phyloP scores from a whole-genome alignment of 805 yeast genomes.

The Blastobotrys chiropterorum region DNA sequence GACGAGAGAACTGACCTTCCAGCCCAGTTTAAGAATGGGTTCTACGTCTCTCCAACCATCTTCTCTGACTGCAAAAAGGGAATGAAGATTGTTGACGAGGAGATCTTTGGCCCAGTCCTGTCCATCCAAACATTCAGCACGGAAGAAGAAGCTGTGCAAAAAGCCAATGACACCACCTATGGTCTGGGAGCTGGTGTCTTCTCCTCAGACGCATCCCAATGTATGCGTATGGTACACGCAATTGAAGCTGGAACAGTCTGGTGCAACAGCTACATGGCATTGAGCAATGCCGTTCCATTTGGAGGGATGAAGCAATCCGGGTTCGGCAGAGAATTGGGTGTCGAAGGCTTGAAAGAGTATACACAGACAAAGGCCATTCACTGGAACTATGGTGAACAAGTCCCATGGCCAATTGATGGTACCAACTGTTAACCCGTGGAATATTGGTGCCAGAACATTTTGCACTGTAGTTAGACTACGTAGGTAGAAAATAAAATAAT shows the following conservation, averaged over 20 bases:
- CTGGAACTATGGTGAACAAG: conserved; percentile 46
- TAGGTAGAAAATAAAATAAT: not conserved
- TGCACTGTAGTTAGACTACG: not conserved
- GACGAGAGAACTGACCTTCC: conserved; percentile 43
- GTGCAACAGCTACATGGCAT: conserved; percentile 66
- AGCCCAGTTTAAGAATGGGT: conserved; percentile 41
- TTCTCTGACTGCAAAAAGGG: conserved; percentile 63
- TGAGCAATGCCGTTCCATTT: conserved; percentile 63
- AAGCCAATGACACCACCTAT: conserved; percentile 68
- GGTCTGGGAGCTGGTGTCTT: conserved; percentile 82
- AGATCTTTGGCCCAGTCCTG: conserved; percentile 89
- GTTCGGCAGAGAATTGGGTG: conserved; percentile 74
- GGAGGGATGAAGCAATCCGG: conserved; percentile 81
- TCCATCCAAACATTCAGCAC: conserved; percentile 56
- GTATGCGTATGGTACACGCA: conserved; percentile 54
- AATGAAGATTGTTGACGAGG: conserved; percentile 69
- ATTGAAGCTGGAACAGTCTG: conserved; percentile 65
- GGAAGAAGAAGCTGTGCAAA: conserved; percentile 58
- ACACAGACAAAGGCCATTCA: conserved; percentile 72
- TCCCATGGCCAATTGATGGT: conserved; percentile 7
- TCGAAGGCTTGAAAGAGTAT: conserved; percentile 60
- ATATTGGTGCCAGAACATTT: not conserved
- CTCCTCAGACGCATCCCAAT: conserved; percentile 57
- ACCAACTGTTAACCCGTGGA: not conserved
- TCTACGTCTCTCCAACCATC: conserved; percentile 67